Base-by-base conservation (phyloP, 2,329 filamentous ascomycete species). In the Cryphonectria carpinicola region DNA sequence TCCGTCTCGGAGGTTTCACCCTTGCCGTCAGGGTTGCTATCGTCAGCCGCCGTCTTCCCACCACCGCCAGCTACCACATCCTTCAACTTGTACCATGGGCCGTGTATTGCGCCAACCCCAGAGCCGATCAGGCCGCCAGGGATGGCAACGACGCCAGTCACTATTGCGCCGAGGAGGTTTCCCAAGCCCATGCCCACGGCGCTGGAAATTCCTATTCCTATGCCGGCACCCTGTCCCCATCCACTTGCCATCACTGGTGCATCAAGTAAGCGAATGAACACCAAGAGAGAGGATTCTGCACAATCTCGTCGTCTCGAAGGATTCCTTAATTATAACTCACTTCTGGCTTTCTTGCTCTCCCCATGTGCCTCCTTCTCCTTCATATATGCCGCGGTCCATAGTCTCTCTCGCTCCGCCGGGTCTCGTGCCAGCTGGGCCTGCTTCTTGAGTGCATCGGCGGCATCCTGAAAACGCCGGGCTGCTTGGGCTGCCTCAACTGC, bases 341-440 rank as follows among this genome's bases (percentile, higher is more conserved):
- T 60, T 54, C 71, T 70, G 35, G 71, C 71, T 62, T 72, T 72
- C 56, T 70, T 70, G 61, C 71, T 72, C 56, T 72, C 71, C 11
- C 71, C 71, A 25, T 72, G 71, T 10, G 71, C 71, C 46, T 70
- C 71, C 43, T 72, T 72, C 56, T 72, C 71, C 62, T 72, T 72
- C n/a, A 61, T 49, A 13, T 72, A 72, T 14, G 66, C 71, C n/a
- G 71, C 67, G 25, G 46, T 69, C 68, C 67, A 68, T 19, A 72
- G 43, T 39, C 64, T 63, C 65, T 72, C 71, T 39, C 71, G 69
- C 56, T 70, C 71, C 4, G 46, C 71, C 5, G 71, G 68, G 46
- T 72, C 71, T 28, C 54, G 49, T 13, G 61, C 71, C 1, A 72
- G 60, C 6, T 66, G 49, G 3, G 71, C 71, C 43, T 72, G 68